A percentile compares a stretch with the other conserved stretches of the same genome.
These are phyloP conservation scores for Pythium rhizo-oryzae DNA, from an alignment of 352 stramenopile species.

Conservation along the genomic window DNA sequence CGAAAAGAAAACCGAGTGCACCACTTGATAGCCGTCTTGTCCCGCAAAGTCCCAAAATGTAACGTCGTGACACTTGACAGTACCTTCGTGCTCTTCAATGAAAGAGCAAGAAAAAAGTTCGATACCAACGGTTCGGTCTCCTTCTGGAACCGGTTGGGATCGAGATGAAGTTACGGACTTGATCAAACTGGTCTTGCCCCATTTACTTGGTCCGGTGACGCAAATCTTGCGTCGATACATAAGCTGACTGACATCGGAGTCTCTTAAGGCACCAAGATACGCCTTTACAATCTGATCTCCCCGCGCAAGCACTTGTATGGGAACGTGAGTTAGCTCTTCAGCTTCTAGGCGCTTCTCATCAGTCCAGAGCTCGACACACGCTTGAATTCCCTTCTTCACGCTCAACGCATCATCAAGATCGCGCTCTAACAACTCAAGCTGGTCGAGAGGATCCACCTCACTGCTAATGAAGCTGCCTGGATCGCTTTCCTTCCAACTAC, in stretches of 20 bases:
- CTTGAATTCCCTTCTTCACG: constrained; percentile 3
- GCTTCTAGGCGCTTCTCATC: neutral
- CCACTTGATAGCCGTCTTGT: constrained; percentile 7
- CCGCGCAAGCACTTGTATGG: constrained; percentile 24
- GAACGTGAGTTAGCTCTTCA: neutral
- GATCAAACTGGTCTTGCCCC: constrained; percentile 41
- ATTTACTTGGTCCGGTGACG: constrained; percentile 32
- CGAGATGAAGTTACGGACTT: constrained; percentile 29
- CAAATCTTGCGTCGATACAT: constrained; percentile 35
- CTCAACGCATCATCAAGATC: constrained; percentile 3
- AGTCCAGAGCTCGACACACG: constrained; percentile 3
- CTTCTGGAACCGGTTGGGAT: constrained; percentile 14
- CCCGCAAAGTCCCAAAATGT: constrained; percentile 22
- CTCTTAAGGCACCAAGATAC: constrained; percentile 17
- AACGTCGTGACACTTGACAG: constrained; percentile 6
- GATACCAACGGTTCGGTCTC: constrained; percentile 32
- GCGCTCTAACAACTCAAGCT: neutral
- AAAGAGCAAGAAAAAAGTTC: constrained; percentile 36
- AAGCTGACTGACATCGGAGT: neutral
- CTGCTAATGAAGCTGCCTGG: neutral
- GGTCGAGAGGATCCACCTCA: constrained; percentile 4
- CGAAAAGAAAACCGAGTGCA: constrained; percentile 16
- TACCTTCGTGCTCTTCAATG: neutral
- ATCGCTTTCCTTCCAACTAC: constrained; percentile 15
- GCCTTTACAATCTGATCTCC: constrained; percentile 13